A percentile compares a stretch with the other conserved stretches of the same genome.
phyloP scores from a whole-genome alignment of 2,329 filamentous ascomycete species.

The Trematosphaeria pertusa region DNA sequence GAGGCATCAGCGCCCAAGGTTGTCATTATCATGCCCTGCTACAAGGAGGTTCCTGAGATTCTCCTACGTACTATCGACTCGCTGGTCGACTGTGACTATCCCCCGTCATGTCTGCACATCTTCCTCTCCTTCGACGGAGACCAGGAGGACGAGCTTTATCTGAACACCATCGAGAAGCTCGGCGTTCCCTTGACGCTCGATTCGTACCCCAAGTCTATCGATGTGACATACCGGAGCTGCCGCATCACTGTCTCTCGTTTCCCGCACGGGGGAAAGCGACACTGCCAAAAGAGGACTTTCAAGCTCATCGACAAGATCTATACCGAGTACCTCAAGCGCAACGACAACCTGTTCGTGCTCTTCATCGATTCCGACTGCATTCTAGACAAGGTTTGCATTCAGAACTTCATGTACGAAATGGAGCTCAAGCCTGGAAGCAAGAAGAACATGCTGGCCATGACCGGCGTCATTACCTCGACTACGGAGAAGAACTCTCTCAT shows the following conservation, averaged over 20 bases:
- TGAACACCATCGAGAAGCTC: slow-evolving; percentile 83
- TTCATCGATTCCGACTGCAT: slow-evolving; percentile 99
- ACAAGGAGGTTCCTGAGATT: slow-evolving; percentile 86
- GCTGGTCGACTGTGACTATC: slow-evolving; percentile 92
- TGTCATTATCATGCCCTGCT: slow-evolving; percentile 96
- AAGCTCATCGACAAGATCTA: slow-evolving; percentile 94
- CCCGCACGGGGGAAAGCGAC: slow-evolving; percentile 89
- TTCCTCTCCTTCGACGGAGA: slow-evolving; percentile 96
- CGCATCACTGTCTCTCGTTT: slow-evolving; percentile 92
- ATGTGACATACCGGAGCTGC: slow-evolving; percentile 81
- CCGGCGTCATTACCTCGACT: slow-evolving; percentile 93
- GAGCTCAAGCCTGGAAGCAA: slow-evolving; percentile 92
- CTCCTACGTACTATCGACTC: slow-evolving; percentile 88
- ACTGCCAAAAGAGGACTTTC: slow-evolving; percentile 93
- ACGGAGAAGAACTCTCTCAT: slow-evolving; percentile 88
- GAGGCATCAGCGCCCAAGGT: slow-evolving; percentile 89
- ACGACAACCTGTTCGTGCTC: slow-evolving; percentile 92
- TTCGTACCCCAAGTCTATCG: slow-evolving; percentile 86
- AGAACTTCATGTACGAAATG: slow-evolving; percentile 99
- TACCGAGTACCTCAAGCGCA: slow-evolving; percentile 79
- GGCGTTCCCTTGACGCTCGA: slow-evolving; percentile 80
- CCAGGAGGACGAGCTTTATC: slow-evolving; percentile 84
- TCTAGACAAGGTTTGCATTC: slow-evolving; percentile 86
- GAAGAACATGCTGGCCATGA: slow-evolving; percentile 95
- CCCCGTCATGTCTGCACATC: slow-evolving; percentile 88